Percentiles rank a stretch among this genome's conserved stretches.
Evolutionary conservation across 169 alveolate species (phyloP).

Genomic region (Blepharisma undulans): DNA sequence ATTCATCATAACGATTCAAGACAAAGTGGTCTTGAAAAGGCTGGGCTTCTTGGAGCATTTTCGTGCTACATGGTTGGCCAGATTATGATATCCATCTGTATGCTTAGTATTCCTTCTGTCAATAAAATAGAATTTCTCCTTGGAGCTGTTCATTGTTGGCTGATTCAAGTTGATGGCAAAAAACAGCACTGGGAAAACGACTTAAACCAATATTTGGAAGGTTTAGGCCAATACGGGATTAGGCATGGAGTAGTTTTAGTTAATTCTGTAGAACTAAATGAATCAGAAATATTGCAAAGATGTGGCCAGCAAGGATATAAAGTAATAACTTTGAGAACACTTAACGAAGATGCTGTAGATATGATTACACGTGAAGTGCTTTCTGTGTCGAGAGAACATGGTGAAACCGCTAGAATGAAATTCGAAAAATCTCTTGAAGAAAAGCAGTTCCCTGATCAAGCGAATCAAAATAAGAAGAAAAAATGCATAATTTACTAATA

Average conservation of each 20-base stretch:
- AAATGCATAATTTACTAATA: neutral
- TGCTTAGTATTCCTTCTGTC: neutral
- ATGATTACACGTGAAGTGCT: neutral
- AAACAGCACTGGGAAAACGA: neutral
- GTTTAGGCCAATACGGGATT: neutral
- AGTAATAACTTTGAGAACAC: neutral
- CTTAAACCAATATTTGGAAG: neutral
- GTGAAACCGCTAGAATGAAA: neutral
- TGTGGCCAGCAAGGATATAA: neutral
- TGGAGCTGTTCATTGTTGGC: neutral
- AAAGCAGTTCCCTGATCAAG: neutral
- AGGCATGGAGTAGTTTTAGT: neutral
- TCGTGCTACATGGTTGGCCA: neutral
- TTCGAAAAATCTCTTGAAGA: neutral
- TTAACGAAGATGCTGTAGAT: neutral
- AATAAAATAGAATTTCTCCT: neutral
- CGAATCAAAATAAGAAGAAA: neutral
- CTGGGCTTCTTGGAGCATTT: neutral
- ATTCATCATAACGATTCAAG: neutral
- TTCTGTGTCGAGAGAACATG: neutral
- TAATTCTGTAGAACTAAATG: neutral
- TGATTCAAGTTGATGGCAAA: neutral
- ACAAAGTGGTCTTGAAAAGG: neutral
- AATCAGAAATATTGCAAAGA: neutral
- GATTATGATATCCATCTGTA: neutral